Conservation (phyloP, 495 filamentous ascomycete genomes). For the Penicillium dipodomyicola region DNA sequence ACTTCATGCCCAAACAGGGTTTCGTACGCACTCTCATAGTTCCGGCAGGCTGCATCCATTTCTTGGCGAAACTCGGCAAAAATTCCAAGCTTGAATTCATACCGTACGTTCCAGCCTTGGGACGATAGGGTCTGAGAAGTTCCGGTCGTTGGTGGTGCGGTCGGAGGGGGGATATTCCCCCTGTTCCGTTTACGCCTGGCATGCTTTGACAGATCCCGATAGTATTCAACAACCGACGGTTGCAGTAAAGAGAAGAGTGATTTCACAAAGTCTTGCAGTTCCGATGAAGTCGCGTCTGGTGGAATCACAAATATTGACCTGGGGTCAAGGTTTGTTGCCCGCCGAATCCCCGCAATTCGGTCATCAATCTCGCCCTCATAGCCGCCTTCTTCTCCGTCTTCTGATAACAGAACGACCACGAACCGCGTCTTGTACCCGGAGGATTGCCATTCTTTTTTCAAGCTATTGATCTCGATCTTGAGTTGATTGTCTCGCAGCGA, state of each 20-base stretch:
- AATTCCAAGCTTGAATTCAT: conserved; percentile 87
- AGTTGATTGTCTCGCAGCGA: conserved; percentile 80
- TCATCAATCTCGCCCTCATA: conserved; percentile 67
- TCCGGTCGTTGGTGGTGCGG: conserved; percentile 76
- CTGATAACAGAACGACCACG: conserved; percentile 73
- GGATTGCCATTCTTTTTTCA: conserved; percentile 61
- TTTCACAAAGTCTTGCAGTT: conserved; percentile 62
- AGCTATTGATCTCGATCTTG: conserved; percentile 78
- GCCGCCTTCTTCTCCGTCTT: conserved; percentile 57
- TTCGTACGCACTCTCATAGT: conserved; percentile 82
- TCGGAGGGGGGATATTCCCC: conserved; percentile 71
- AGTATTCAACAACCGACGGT: conserved; percentile 72
- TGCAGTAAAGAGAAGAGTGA: conserved; percentile 59
- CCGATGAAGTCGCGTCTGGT: conserved; percentile 57
- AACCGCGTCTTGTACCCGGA: conserved; percentile 72
- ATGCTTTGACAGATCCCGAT: conserved; percentile 87
- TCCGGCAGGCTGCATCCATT: conserved; percentile 77
- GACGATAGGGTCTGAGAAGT: conserved; percentile 80
- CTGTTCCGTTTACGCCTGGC: conserved; percentile 76
- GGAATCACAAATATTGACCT: conserved; percentile 78
- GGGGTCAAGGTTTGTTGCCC: conserved; percentile 72
- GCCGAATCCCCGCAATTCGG: conserved; percentile 69
- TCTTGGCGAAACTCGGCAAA: conserved; percentile 90
- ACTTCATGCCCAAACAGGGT: conserved; percentile 74
- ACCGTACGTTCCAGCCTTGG: conserved; percentile 85